These are phyloP conservation scores for Panaeolus cyanescens DNA, from an alignment of 768 basidiomycete species.

Conservation along the genomic window DNA sequence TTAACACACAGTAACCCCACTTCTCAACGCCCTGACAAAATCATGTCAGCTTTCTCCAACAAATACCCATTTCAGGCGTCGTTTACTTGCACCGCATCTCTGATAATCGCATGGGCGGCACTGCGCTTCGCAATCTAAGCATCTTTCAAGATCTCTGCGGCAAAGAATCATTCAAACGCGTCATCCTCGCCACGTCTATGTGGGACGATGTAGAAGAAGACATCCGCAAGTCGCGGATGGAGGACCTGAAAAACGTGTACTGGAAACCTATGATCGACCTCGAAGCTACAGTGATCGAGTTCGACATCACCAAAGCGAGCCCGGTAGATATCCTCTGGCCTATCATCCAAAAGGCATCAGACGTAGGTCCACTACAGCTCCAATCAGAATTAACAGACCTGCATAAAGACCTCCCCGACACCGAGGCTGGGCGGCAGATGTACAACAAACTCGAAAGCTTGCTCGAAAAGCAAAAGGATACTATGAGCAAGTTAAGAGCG, in stretches of 20 bases:
- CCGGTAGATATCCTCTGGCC: background rate
- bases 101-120: background rate
- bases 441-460: background rate
- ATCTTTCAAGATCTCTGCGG: constrained; percentile 40
- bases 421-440: background rate
- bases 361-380: background rate
- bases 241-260: background rate
- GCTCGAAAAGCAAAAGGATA: background rate
- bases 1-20: background rate
- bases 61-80: background rate
- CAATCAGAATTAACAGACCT: constrained; percentile 1
- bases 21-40: background rate
- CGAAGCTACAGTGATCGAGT: background rate
- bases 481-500: background rate
- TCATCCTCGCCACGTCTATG: constrained; percentile 46
- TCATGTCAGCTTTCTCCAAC: constrained; percentile 34
- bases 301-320: background rate
- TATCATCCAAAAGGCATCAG: background rate
- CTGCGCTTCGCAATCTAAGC: background rate
- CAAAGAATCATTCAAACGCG: constrained; percentile 40
- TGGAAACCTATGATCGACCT: background rate
- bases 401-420: background rate
- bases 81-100: background rate
- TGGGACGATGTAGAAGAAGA: constrained; percentile 32
- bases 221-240: constrained; percentile 35